Conservation (phyloP, 139 green algal species). For the Spirogloea muscicola region DNA sequence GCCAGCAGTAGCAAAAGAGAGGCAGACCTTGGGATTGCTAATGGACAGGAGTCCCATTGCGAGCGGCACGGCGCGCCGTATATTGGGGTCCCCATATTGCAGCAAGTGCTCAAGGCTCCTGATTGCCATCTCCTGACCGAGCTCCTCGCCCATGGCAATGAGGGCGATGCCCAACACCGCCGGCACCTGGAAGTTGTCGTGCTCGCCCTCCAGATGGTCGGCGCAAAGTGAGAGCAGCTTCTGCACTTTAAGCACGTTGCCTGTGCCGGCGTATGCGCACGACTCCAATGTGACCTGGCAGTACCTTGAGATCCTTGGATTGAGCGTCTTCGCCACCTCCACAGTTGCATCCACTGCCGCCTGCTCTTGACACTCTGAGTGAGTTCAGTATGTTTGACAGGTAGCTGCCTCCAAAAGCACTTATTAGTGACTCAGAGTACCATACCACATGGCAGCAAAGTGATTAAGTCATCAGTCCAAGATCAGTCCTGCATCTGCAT, state of each 20-base stretch:
- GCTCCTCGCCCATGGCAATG: slow-evolving; percentile 90
- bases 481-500: no score
- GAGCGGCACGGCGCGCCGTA: slow-evolving; percentile 79
- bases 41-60: slow-evolving; percentile 85
- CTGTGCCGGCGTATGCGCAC: slow-evolving; percentile 90
- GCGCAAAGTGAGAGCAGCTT: slow-evolving; percentile 79
- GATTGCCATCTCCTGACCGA: slow-evolving; percentile 82
- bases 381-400: no score
- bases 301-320: slow-evolving; percentile 73
- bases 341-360: slow-evolving; percentile 86
- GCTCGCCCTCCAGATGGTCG: slow-evolving; percentile 78
- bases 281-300: slow-evolving; percentile 70
- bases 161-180: slow-evolving; percentile 88
- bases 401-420: no score
- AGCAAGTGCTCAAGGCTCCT: slow-evolving; percentile 90
- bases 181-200: slow-evolving; percentile 65
- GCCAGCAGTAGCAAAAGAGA: no score
- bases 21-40: slow-evolving; percentile 64
- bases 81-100: slow-evolving; percentile 74
- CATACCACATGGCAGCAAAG: no score
- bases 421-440: no score
- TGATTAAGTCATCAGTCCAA: no score
- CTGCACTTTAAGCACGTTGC: slow-evolving; percentile 89
- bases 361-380: no score
- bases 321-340: slow-evolving; percentile 87